Percentiles rank a stretch among this genome's conserved stretches.
Evolutionary conservation across 306 rosid species (phyloP).

Genomic region (Myrica gale): DNA sequence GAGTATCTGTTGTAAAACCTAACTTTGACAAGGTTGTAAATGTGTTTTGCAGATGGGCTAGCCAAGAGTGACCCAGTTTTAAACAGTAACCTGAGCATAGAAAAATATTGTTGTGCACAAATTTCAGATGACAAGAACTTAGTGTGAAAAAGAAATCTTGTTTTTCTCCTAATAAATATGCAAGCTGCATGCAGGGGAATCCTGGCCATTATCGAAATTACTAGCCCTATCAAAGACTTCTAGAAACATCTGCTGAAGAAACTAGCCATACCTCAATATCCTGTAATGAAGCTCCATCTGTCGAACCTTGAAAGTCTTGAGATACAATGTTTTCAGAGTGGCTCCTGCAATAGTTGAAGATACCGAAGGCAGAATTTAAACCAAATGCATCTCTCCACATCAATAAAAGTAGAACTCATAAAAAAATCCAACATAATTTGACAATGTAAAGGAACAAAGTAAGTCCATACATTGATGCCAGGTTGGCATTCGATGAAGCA

Average conservation of each 20-base stretch:
- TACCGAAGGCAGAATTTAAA: conserved; percentile 25
- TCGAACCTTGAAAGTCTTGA: conserved; percentile 46
- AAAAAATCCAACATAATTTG: conserved; percentile 7
- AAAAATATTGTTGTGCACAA: neutral
- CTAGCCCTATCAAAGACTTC: neutral
- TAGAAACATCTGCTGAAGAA: conserved; percentile 11
- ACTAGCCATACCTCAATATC: conserved; percentile 67
- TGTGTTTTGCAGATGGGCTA: neutral
- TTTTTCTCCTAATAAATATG: neutral
- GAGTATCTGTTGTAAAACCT: conserved; percentile 4
- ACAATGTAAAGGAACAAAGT: conserved; percentile 19
- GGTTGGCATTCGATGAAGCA: conserved; percentile 41
- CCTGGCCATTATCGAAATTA: conserved; percentile 1
- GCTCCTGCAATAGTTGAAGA: conserved; percentile 33
- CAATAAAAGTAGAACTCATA: neutral
- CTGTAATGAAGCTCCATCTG: conserved; percentile 56
- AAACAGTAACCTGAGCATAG: neutral
- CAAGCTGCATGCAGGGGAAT: neutral
- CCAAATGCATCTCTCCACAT: conserved; percentile 19
- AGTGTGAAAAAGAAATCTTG: neutral
- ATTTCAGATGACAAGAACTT: neutral
- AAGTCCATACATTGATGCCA: conserved; percentile 51
- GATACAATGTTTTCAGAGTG: conserved; percentile 58
- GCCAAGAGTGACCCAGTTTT: conserved; percentile 7
- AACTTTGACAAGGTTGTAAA: conserved; percentile 1